These are phyloP conservation scores for Zymoseptoria crescenta DNA, from an alignment of 2,329 filamentous ascomycete species.

Conservation along the genomic window DNA sequence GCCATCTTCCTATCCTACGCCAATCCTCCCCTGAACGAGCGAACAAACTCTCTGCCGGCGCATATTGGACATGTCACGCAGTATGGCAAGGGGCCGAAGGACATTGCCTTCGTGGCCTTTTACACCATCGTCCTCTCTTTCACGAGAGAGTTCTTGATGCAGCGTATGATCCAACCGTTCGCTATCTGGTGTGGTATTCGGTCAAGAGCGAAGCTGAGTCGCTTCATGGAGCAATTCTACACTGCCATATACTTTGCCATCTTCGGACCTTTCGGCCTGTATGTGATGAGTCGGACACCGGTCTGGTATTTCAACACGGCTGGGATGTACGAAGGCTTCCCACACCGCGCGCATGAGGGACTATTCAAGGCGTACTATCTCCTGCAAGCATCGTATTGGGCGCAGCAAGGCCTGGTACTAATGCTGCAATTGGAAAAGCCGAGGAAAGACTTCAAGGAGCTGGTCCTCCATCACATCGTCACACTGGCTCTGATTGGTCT, in stretches of 20 bases:
- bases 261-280: constrained; percentile 76
- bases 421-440: constrained; percentile 84
- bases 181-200: constrained; percentile 62
- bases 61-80: constrained; percentile 41
- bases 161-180: constrained; percentile 71
- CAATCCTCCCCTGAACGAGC: constrained; percentile 36
- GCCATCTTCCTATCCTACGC: constrained; percentile 89
- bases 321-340: constrained; percentile 84
- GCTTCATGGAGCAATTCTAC: constrained; percentile 96
- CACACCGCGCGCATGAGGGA: constrained; percentile 71
- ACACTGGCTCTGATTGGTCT: constrained; percentile 74
- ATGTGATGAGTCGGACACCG: constrained; percentile 82
- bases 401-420: constrained; percentile 85
- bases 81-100: constrained; percentile 83
- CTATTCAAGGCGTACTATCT: constrained; percentile 93
- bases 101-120: constrained; percentile 80
- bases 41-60: constrained; percentile 38
- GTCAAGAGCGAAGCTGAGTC: constrained; percentile 68
- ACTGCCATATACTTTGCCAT: constrained; percentile 83
- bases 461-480: constrained; percentile 86
- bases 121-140: constrained; percentile 87
- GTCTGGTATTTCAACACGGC: constrained; percentile 93
- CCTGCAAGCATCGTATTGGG: constrained; percentile 91
- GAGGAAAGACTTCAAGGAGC: constrained; percentile 88
- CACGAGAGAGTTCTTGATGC: constrained; percentile 93